Evolutionary conservation across 2,329 filamentous ascomycete species (phyloP).

Genomic region (Botrytis galanthina): DNA sequence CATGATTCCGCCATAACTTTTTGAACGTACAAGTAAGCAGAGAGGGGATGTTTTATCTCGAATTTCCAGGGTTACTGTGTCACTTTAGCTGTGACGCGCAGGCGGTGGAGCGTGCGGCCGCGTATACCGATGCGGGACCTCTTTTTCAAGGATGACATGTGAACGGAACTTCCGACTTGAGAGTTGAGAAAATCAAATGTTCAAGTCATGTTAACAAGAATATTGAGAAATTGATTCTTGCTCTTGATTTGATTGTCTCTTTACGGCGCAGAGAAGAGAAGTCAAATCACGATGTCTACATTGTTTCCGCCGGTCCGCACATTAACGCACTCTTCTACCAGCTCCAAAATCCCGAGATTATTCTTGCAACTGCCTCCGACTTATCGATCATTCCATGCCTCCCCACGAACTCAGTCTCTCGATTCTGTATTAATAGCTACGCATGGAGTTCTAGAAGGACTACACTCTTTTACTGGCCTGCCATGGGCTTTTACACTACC

Average conservation of each 20-base stretch:
- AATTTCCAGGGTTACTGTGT: conserved; percentile 20
- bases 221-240: not conserved
- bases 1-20: conserved; percentile 37
- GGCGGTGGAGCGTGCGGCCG: conserved; percentile 13
- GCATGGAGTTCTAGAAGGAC: conserved; percentile 45
- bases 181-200: conserved; percentile 14
- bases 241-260: not conserved
- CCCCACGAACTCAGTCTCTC: conserved; percentile 43
- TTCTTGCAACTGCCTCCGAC: conserved; percentile 31
- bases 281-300: conserved; percentile 15
- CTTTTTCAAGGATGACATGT: conserved; percentile 17
- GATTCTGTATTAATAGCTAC: conserved; percentile 45
- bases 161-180: not conserved
- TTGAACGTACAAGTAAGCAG: conserved; percentile 1
- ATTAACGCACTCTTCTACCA: not conserved
- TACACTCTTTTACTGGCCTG: conserved; percentile 51
- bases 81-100: conserved; percentile 22
- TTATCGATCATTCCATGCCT: conserved; percentile 50
- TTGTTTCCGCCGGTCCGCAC: conserved; percentile 10
- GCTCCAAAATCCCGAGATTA: conserved; percentile 3
- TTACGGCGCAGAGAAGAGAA: not conserved
- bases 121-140: conserved; percentile 3
- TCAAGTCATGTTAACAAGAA: not conserved
- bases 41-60: conserved; percentile 4
- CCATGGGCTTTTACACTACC: conserved; percentile 56